These are phyloP conservation scores for Adenanthera pavonina DNA, from an alignment of 306 rosid species.

Conservation along the genomic window DNA sequence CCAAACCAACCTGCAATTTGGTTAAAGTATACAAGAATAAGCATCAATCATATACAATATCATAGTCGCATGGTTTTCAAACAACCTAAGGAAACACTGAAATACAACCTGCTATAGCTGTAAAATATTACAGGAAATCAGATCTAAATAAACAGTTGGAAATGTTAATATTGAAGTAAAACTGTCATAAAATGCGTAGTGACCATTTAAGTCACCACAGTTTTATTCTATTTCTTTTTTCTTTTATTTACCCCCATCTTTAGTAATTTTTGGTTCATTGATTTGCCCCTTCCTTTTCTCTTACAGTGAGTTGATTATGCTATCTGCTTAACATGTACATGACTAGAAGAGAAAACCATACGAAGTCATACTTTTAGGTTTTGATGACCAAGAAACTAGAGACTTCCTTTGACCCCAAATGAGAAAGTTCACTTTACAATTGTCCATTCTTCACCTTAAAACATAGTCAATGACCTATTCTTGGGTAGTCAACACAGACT, in stretches of 20 bases:
- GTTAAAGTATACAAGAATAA: constrained; percentile 28
- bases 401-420: constrained; percentile 6
- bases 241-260: constrained; percentile 16
- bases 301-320: neutral
- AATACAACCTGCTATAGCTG: constrained; percentile 4
- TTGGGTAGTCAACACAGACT: constrained; percentile 28
- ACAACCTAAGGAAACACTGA: constrained; percentile 23
- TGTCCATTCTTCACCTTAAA: neutral
- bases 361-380: constrained; percentile 15
- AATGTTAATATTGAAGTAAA: neutral
- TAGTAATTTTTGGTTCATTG: neutral
- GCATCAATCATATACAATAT: constrained; percentile 22
- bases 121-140: constrained; percentile 17
- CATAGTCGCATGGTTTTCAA: constrained; percentile 15
- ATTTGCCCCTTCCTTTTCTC: neutral
- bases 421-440: neutral
- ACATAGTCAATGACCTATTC: neutral
- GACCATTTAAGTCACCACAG: neutral
- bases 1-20: constrained; percentile 76
- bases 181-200: constrained; percentile 5
- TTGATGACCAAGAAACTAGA: constrained; percentile 8
- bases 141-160: constrained; percentile 9
- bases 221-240: constrained; percentile 15
- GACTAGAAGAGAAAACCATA: constrained; percentile 12
- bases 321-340: neutral